Base-by-base conservation (phyloP, 164 flowering plant species). In the Taxillus chinensis region DNA sequence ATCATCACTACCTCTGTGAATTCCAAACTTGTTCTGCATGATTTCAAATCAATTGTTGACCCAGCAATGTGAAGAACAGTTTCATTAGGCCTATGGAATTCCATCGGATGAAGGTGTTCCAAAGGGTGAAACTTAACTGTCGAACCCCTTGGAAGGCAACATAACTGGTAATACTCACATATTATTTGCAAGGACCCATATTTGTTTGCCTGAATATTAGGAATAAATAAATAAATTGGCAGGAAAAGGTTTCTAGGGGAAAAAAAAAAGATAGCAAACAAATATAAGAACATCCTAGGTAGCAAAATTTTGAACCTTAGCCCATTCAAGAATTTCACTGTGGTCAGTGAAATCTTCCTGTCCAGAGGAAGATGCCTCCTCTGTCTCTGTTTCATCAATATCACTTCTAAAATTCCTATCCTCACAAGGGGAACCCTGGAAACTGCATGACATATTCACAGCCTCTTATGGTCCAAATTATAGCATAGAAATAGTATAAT, bases 61-160 rank as follows among this genome's bases (percentile, higher is more conserved):
- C 95, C 97, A 66, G 86, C 86, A 78, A 80, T 65, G 68, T 77
- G 80, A 45, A 89, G 62, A 62, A 78, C 76, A 53, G 75, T 73
- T 71, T 75, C 91, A 74, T 77, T 81, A 50, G 91, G 84, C 71
- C 99, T 80, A 60, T 78, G 77, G 67, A 80, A 90, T 71, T 84
- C 89, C 71, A 93, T 43, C 8, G 95, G 93, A 77, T 84, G 95
- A 66, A 93, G 78, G 74, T 93, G 96, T 61, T 90, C 99, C 75
- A 93, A 64, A 60, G 97, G 99, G 62, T 79, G 85, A 66, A 93
- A 93, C 50, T 54, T 76, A 57, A 90, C 64, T 40, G 83, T 77
- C 27, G 89, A 80, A 63, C 95, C 96, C 71, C 95, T 78, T 17
- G 80, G 45, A 61, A 96, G 96, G 76, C 79, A 79, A 56, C 42